Percentiles rank a stretch among this genome's conserved stretches.
phyloP scores from a whole-genome alignment of 345 rosid genomes.

The Eucalyptus albens region DNA sequence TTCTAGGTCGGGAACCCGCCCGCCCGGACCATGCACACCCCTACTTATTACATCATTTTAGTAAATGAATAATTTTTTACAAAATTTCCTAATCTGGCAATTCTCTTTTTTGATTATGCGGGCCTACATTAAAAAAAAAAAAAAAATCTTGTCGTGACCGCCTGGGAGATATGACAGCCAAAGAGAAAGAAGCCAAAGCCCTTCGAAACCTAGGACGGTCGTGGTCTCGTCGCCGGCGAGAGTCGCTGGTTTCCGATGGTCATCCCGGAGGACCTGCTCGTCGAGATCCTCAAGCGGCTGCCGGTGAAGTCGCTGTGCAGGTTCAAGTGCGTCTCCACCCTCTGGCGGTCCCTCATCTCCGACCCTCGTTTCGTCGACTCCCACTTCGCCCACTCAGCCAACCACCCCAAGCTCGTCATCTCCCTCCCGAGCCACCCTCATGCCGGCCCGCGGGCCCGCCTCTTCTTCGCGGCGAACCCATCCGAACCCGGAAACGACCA shows the following conservation, averaged over 20 bases:
- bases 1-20: no score
- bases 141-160: neutral
- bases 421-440: neutral
- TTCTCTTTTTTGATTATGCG: neutral
- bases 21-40: fast-evolving
- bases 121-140: neutral
- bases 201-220: neutral
- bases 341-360: neutral
- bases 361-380: neutral
- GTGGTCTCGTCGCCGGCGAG: neutral
- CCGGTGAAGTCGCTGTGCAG: neutral
- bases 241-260: neutral
- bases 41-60: no score
- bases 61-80: no score
- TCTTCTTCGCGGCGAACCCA: neutral
- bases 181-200: neutral
- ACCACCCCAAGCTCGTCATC: neutral
- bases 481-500: neutral
- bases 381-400: neutral
- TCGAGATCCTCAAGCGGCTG: neutral
- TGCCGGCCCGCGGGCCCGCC: neutral
- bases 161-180: neutral
- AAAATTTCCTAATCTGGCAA: neutral
- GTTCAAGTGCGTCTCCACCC: neutral
- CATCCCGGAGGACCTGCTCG: neutral